These are phyloP conservation scores for Haplographium delicatum DNA, from an alignment of 495 filamentous ascomycete genomes.

Conservation along the genomic window DNA sequence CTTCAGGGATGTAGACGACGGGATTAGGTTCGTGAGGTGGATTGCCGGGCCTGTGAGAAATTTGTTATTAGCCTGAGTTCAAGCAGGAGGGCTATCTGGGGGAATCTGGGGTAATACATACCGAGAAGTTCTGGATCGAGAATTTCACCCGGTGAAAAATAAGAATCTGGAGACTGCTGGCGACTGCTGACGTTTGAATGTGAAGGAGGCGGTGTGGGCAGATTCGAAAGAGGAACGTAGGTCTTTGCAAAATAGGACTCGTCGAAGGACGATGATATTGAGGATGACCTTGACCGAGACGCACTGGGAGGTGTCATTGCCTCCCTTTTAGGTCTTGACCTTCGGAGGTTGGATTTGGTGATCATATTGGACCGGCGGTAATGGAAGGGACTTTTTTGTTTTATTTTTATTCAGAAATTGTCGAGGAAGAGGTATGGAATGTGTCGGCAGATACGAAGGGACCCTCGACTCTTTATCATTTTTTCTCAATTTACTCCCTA, in stretches of 20 bases:
- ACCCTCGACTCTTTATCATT: constrained; percentile 6
- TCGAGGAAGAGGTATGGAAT: not conserved
- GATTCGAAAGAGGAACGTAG: constrained; percentile 54
- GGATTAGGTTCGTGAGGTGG: constrained; percentile 50
- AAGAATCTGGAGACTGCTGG: constrained; percentile 31
- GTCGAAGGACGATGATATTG: constrained; percentile 12
- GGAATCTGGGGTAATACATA: constrained; percentile 26
- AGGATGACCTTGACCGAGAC: constrained; percentile 12
- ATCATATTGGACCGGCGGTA: not conserved
- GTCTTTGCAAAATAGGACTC: constrained; percentile 49
- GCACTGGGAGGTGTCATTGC: constrained; percentile 16
- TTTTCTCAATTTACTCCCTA: not conserved
- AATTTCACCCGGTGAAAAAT: constrained; percentile 34
- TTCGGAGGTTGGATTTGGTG: constrained; percentile 5
- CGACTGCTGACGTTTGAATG: constrained; percentile 32
- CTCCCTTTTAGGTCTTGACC: not conserved
- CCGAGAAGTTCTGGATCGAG: constrained; percentile 40
- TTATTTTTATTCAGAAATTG: not conserved
- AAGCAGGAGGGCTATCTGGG: constrained; percentile 13
- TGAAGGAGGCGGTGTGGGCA: constrained; percentile 53
- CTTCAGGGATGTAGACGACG: constrained; percentile 45
- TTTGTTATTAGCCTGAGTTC: constrained; percentile 14
- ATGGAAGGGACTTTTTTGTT: not conserved
- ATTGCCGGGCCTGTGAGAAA: constrained; percentile 42
- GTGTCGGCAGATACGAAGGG: not conserved